Evolutionary conservation across 306 rosid genomes (phyloP).

Genomic region (Cucumis sativus): Cucumber_9930_V3 NC_026661.2:2583001-2583500

Average conservation of each 20-base stretch:
- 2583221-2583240: constrained; percentile 73
- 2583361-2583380: constrained; percentile 39
- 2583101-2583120: constrained; percentile 1
- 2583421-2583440: constrained; percentile 67
- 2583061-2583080: constrained; percentile 20
- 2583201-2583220: constrained; percentile 58
- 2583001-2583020: constrained; percentile 12
- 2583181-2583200: constrained; percentile 16
- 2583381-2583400: constrained; percentile 59
- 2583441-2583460: constrained; percentile 41
- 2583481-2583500: constrained; percentile 20
- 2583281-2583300: constrained; percentile 69
- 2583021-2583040: constrained; percentile 5
- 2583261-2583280: constrained; percentile 6
- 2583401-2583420: constrained; percentile 32
- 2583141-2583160: background rate
- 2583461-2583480: constrained; percentile 18
- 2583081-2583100: constrained; percentile 22
- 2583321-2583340: constrained; percentile 48
- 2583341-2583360: constrained; percentile 45
- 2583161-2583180: background rate
- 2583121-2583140: background rate
- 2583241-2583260: constrained; percentile 62
- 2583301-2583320: constrained; percentile 28
- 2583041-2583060: constrained; percentile 39